phyloP scores from a whole-genome alignment of 2,329 filamentous ascomycete genomes.

The Fusarium newnesense region DNA sequence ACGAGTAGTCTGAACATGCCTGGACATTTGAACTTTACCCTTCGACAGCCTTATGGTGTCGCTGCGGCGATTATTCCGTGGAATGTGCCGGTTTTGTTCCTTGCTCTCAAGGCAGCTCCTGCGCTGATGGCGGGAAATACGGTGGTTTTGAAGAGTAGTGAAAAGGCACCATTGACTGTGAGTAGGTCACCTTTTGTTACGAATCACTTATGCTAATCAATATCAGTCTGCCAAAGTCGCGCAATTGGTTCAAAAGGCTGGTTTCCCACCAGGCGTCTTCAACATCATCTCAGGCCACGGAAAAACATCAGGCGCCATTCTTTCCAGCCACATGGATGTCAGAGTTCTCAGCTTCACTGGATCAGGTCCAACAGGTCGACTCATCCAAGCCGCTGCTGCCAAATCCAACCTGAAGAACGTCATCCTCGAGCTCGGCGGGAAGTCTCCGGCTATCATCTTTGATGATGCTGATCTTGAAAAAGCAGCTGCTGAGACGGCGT shows the following conservation, averaged over 20 bases:
- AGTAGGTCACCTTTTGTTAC: too few relatives aligned
- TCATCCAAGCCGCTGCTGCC: conserved; percentile 71
- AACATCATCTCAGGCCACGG: conserved; percentile 79
- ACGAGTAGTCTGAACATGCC: conserved; percentile 58
- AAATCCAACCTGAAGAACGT: conserved; percentile 72
- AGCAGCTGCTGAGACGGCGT: conserved; percentile 59
- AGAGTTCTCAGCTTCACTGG: conserved; percentile 83
- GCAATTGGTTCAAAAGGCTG: conserved; percentile 74
- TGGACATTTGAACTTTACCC: conserved; percentile 55
- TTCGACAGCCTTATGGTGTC: conserved; percentile 61
- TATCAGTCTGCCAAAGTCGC: conserved; percentile 35
- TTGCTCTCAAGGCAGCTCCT: conserved; percentile 52
- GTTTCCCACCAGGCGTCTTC: conserved; percentile 79
- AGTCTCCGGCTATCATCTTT: conserved; percentile 72
- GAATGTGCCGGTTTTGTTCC: conserved; percentile 61
- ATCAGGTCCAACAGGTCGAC: conserved; percentile 77
- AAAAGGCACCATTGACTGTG: conserved; percentile 29
- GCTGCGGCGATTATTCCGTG: conserved; percentile 66
- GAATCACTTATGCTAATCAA: not conserved
- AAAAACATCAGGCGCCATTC: conserved; percentile 70
- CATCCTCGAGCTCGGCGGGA: conserved; percentile 74
- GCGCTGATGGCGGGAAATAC: conserved; percentile 24
- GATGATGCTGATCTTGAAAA: conserved; percentile 55
- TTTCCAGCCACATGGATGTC: conserved; percentile 74
- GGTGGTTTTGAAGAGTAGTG: conserved; percentile 15